Base-by-base conservation (phyloP, 805 yeast genomes). In the Wickerhamomyces kurtzmanii region DNA sequence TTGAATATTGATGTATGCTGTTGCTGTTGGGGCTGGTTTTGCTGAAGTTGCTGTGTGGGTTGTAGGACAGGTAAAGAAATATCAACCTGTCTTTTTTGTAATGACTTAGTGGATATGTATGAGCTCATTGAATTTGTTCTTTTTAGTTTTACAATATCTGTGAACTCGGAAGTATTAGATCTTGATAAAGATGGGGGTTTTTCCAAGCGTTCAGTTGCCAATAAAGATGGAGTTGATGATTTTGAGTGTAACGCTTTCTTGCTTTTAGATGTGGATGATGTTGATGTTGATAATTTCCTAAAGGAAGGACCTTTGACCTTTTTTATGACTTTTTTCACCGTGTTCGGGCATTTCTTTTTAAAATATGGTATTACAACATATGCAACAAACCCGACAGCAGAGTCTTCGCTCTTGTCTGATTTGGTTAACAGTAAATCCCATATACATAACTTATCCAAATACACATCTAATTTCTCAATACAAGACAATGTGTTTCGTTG, bases 291-390 rank as follows among this genome's bases (percentile, higher is more conserved):
- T 6, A 23, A 26, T 16, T 34, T 40, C 23, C 57, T 59, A 36
- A 65, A 41, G 21, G 50, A 59, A 43, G 66, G 68, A 10, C 67
- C 69, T 33, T 68, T 71, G 26, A 72, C 53, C 30, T 62, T 66
- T 13, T 57, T 58, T 5, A 69, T 52, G 14, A 71, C 49, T 33
- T 60, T 63, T 27, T 57, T 59, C 7, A 69, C 60, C 4, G 66
- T 49, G 22, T 51, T 39, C 0, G 80, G 79, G 4, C 70, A 46
- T 33, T 53, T 62, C 31, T 61, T 62, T 27, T 57, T 65, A 42
- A 57, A 74, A 45, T 63, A 70, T 0, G 80, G 79, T 1, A 72
- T 57, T 3, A 74, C 33, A 7, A 72, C 69, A 35, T 64, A 65
- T 4, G 63, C 69, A 21, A 69, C 47, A 39, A 70, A 73, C 4